These are phyloP conservation scores for Athelia sp. DNA, from an alignment of 1,284 basidiomycete species.

Conservation along the genomic window DNA sequence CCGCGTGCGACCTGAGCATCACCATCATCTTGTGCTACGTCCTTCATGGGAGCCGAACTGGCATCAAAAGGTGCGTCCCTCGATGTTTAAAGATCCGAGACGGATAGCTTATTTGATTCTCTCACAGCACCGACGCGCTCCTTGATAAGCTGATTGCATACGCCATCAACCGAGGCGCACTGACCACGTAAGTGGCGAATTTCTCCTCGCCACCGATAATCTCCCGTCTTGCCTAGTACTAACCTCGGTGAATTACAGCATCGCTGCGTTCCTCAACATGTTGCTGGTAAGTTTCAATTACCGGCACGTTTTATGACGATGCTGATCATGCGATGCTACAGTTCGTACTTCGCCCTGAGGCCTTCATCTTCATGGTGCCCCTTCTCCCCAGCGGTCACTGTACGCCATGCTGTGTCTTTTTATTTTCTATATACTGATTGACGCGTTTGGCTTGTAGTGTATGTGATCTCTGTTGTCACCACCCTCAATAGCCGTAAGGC, in stretches of 20 bases:
- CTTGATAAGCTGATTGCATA: conserved; percentile 3
- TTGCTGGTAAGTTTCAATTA: conserved; percentile 3
- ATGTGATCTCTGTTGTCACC: neutral
- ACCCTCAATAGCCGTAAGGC: neutral
- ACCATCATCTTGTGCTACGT: conserved; percentile 3
- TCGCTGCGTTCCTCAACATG: conserved; percentile 5
- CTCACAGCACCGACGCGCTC: conserved; percentile 5
- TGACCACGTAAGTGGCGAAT: conserved; percentile 2
- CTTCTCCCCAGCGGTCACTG: conserved; percentile 4
- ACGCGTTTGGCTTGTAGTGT: neutral
- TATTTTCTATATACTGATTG: neutral
- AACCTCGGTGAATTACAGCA: too few relatives aligned
- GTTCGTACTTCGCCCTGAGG: conserved; percentile 2
- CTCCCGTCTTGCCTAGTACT: too few relatives aligned
- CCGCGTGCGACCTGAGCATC: conserved; percentile 3
- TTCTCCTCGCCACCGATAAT: too few relatives aligned
- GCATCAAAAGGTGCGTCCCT: neutral
- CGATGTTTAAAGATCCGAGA: neutral
- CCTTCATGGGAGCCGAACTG: conserved; percentile 3
- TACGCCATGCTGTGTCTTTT: neutral
- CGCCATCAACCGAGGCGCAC: conserved; percentile 1
- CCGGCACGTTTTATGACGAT: too few relatives aligned
- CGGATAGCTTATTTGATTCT: neutral
- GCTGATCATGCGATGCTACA: too few relatives aligned
- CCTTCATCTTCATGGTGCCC: conserved; percentile 5